Base-by-base conservation (phyloP, 768 basidiomycete genomes). In the Coprinopsis strossmayeri region DNA sequence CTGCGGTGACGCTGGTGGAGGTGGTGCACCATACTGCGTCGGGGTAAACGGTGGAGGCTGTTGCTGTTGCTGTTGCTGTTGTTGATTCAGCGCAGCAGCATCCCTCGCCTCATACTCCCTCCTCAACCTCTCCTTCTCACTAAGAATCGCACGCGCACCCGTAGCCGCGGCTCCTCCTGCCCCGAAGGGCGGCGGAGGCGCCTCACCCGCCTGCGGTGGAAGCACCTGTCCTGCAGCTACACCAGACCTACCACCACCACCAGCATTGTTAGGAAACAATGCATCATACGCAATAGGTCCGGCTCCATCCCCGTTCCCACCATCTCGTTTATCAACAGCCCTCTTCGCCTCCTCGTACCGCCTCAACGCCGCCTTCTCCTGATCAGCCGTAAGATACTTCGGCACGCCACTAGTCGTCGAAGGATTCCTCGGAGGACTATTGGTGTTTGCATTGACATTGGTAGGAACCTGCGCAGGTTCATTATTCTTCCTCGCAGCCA, bases 111-210 rank as follows among this genome's bases (percentile, higher is more conserved):
- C 85, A 54, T 78, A 87, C 60, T 73, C 75, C 27, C 74, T 69
- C 35, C 83, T 75, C 48, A 89, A 53, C 18, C 73, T 68, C 57
- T 87, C 88, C 61, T 91, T 91, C 62, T 91, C 89, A 4, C 76
- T 66, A 13, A 74, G 56, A 41, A 66, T 66, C 0, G 72, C 66
- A 35, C 52, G 64, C 45, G 61, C 71, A 56, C 58, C 66, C 59
- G 61, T 63, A 28, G 65, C 67, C 39, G 64, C 65, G 17, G 62
- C 62, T 26, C 61, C 65, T 44, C 64, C 65, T 25, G 67, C 61
- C 18, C 78, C 75, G 54, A 81, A 82, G 1, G 82, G 70, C 3
- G 82, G 82, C 5, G 81, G 81, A 26, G 23, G 28, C 26, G 12
- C n/a, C 13, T 17, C n/a, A 5, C n/a, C 27, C 30, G 30, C 15